A percentile compares a stretch with the other conserved stretches of the same genome.
Conservation (phyloP, 257 asterid species). For the Primulina huaijiensis region DNA sequence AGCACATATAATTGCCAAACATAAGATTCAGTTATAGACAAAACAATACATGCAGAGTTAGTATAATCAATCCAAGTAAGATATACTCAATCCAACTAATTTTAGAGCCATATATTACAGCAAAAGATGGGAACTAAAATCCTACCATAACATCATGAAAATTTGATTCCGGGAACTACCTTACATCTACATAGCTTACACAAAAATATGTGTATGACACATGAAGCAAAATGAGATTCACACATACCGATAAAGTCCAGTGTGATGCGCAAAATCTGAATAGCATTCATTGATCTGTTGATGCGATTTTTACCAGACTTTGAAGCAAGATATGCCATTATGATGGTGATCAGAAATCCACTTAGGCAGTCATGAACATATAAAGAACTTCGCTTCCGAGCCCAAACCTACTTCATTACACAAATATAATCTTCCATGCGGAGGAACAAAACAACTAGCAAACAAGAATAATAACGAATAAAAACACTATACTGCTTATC, state of each 20-base stretch:
- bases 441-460: neutral
- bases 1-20: neutral
- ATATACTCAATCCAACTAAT: neutral
- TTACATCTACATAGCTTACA: slow-evolving; percentile 12
- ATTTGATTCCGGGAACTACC: neutral
- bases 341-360: slow-evolving; percentile 69
- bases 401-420: slow-evolving; percentile 73
- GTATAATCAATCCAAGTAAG: neutral
- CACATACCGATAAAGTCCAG: slow-evolving; percentile 81
- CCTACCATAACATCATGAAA: neutral
- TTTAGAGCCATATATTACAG: neutral
- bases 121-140: neutral
- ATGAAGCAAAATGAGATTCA: slow-evolving; percentile 3
- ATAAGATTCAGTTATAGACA: no score
- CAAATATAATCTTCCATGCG: slow-evolving; percentile 25
- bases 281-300: slow-evolving; percentile 62
- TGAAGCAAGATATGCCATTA: slow-evolving; percentile 73
- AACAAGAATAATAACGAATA: slow-evolving; percentile 25
- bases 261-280: slow-evolving; percentile 84
- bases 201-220: slow-evolving; percentile 3
- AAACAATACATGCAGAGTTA: no score
- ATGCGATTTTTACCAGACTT: slow-evolving; percentile 64
- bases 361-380: slow-evolving; percentile 84
- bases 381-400: slow-evolving; percentile 65
- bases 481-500: slow-evolving; percentile 25